Base-by-base conservation (phyloP, 129 eudicot genomes). In the Smallanthus sonchifolius region DNA sequence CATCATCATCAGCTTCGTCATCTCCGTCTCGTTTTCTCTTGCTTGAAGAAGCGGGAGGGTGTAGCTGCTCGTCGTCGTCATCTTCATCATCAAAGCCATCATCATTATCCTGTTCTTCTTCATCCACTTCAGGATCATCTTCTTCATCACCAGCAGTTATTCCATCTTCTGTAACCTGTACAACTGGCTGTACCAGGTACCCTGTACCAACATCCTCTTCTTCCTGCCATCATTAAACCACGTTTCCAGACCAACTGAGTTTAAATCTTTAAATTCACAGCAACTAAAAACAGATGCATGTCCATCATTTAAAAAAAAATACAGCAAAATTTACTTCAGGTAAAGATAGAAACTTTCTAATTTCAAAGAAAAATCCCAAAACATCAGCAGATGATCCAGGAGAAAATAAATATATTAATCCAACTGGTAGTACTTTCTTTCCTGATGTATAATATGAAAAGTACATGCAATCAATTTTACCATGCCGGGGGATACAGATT, bases 141-240 rank as follows among this genome's bases (percentile, higher is more conserved):
- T 85, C 95, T 76, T 84, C 83, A 35, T 67, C 84, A 44, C 75
- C 89, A 15, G 59, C 73, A 36, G 70, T 45, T 30, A 35, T 44
- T 56, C 65, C 77, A 34, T 43, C 86, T 47, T 75, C 89, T 72
- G 79, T 82, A 62, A 63, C 86, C 74, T 86, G 92, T 14, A 48
- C 83, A 14, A 89, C 98, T 48, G 96, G 98, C 60, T 92, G 98
- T 49, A 92, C 90, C 72, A 92, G 85, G 84, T 85, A 92, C 8
- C 95, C 96, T 38, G 83, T 54, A n/a, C 78, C 96, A 44, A 77
- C 68, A 70, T 92, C 98, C 62, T 92, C 98, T 51, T 89, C 83
- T 20, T 79, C 96, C 96, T 92, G 92, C 87, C 80, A 81, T 75
- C 75, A 72, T 45, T 62, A 66, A 70, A 44, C 45, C 65, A 60